Evolutionary conservation across 345 rosid genomes (phyloP).

Genomic region (Erodium maritimum): DNA sequence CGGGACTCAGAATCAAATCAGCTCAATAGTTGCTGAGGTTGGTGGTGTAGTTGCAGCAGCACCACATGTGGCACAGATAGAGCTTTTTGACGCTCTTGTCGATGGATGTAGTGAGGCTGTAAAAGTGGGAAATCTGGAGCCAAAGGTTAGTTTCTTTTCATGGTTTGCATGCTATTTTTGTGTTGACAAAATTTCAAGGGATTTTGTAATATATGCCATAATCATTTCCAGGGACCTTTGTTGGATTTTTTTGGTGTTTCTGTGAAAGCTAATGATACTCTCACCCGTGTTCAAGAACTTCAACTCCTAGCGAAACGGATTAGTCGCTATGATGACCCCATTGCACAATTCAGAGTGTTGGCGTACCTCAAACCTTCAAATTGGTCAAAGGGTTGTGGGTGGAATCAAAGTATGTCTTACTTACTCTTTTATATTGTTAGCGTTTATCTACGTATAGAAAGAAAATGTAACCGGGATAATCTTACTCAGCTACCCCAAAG

Average conservation of each 20-base stretch:
- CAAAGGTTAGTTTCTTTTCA: conserved; percentile 50
- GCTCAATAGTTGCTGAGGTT: conserved; percentile 60
- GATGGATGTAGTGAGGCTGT: conserved; percentile 86
- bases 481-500: too few relatives aligned
- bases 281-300: conserved; percentile 79
- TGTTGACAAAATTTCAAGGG: neutral
- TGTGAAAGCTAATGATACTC: conserved; percentile 78
- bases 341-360: conserved; percentile 79
- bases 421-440: neutral
- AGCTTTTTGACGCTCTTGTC: conserved; percentile 75
- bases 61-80: conserved; percentile 70
- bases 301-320: conserved; percentile 81
- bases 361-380: conserved; percentile 86
- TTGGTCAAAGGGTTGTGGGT: conserved; percentile 99
- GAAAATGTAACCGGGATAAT: too few relatives aligned
- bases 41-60: conserved; percentile 78
- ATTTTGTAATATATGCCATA: neutral
- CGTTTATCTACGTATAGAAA: neutral
- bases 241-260: conserved; percentile 95
- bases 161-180: neutral
- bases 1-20: conserved; percentile 72
- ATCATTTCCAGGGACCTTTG: conserved; percentile 59
- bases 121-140: conserved; percentile 49
- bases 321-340: conserved; percentile 64
- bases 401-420: conserved; percentile 75